phyloP scores from a whole-genome alignment of 306 rosid species.

The Erythrophleum fordii region DNA sequence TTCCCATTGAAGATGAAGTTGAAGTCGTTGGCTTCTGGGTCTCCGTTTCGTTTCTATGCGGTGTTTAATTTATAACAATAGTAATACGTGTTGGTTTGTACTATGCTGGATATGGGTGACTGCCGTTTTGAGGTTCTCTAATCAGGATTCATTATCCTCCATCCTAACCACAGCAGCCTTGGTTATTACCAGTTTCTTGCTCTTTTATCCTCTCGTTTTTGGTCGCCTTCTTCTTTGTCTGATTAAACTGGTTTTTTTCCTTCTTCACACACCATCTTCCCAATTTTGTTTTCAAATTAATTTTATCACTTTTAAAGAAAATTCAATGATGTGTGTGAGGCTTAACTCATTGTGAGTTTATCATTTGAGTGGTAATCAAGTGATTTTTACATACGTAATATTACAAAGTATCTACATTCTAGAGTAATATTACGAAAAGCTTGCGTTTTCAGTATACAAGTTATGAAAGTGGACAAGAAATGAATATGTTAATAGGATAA shows the following conservation, averaged over 20 bases:
- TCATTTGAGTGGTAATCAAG: too few relatives aligned
- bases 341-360: too few relatives aligned
- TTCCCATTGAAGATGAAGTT: constrained; percentile 25
- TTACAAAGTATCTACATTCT: background rate
- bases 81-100: constrained; percentile 33
- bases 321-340: background rate
- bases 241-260: background rate
- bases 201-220: background rate
- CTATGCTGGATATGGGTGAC: constrained; percentile 23
- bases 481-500: too few relatives aligned
- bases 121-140: constrained; percentile 35
- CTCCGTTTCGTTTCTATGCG: background rate
- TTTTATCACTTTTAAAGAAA: background rate
- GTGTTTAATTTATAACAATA: background rate
- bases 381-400: background rate
- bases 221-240: background rate
- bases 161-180: background rate
- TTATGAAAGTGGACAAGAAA: too few relatives aligned
- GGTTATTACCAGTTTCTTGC: background rate
- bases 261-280: background rate
- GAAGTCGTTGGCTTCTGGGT: background rate
- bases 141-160: background rate
- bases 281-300: background rate
- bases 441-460: too few relatives aligned
- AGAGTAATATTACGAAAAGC: background rate